Evolutionary conservation across 2,329 filamentous ascomycete genomes (phyloP), one percentile per base, ranked within the genome.

Genomic region (Mariannaea elegans): DNA sequence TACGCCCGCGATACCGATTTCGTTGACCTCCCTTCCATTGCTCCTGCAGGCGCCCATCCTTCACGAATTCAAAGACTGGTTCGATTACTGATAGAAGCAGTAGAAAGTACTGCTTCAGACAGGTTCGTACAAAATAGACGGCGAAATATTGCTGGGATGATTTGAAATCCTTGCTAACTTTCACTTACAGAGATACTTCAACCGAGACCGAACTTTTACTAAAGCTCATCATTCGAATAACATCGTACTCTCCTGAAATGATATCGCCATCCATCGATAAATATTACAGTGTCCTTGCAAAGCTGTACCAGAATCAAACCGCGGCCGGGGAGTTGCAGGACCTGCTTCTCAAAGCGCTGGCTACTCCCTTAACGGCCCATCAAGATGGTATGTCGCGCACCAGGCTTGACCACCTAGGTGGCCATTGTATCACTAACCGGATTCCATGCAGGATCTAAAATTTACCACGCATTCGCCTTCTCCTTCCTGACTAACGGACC

Each of bases 1-100:
- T 81, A 88, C 56, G 75, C 79, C 36, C 66, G 69, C n/a, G 82
- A 84, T 61, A 71, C 83, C 41, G 67, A 74, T 8, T 67, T 70
- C 10, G 71, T 72, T n/a, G 69, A 74, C 21, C 74, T 80, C 44
- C 53, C 69, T 10, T 66, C 71, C 16, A 77, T 83, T 62, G 66
- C 72, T 18, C 73, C 75, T 1, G 65, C 65, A 3, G 60, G 68
- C 12, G 59, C 74, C 7, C 72, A 75, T 54, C 23, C 47, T 0
- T 67, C 73, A 21, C 70, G 78, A 38, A 59, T 80, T 27, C 66
- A 66, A 38, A 70, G 69, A 24, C 69, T 87, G 8, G 67, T 73
- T 9, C 65, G 62, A 14, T 71, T 79, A 14, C 63, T 83, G 3
- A 66, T 81, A 13, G 62, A 71, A 14, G 66, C 77, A 7, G 57